These are phyloP conservation scores for Linum tenue DNA, from an alignment of 345 rosid species.

Conservation along the genomic window DNA sequence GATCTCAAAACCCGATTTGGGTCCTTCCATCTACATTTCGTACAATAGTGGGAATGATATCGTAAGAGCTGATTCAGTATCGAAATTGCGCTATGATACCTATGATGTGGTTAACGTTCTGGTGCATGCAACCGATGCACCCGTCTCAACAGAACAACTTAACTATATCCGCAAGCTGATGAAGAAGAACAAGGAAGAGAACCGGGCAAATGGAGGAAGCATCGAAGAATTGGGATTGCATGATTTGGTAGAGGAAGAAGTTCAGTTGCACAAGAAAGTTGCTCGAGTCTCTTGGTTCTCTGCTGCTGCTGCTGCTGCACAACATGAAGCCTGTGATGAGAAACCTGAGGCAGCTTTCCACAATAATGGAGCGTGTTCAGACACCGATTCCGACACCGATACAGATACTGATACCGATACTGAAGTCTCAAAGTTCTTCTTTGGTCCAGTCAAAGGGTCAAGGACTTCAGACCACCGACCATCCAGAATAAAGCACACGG, in stretches of 20 bases:
- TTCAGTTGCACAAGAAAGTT: constrained; percentile 22
- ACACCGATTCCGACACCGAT: constrained; percentile 17
- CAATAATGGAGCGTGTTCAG: constrained; percentile 20
- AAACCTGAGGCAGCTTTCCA: constrained; percentile 12
- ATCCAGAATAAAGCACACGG: constrained; percentile 22
- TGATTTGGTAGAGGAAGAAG: constrained; percentile 26
- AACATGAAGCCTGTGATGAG: constrained; percentile 15
- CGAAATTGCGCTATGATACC: constrained; percentile 55
- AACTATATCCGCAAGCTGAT: constrained; percentile 63
- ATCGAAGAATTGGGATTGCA: constrained; percentile 23
- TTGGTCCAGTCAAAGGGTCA: constrained; percentile 21
- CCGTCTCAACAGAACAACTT: constrained; percentile 66
- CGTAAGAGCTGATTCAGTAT: constrained; percentile 42
- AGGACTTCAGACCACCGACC: constrained; percentile 28
- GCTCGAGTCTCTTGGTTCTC: constrained; percentile 34
- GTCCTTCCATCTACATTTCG: constrained; percentile 71
- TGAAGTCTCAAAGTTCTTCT: constrained; percentile 29
- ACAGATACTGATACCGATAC: constrained; percentile 38
- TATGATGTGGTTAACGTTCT: constrained; percentile 83
- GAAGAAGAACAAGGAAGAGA: constrained; percentile 42
- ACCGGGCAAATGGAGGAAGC: constrained; percentile 24
- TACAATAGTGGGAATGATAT: constrained; percentile 63
- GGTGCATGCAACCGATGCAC: constrained; percentile 65
- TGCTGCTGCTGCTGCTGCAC: constrained; percentile 29
- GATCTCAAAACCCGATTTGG: constrained; percentile 44